phyloP scores from a whole-genome alignment of 192 early-diverging fungal species.

The Coemansia sp. region DNA sequence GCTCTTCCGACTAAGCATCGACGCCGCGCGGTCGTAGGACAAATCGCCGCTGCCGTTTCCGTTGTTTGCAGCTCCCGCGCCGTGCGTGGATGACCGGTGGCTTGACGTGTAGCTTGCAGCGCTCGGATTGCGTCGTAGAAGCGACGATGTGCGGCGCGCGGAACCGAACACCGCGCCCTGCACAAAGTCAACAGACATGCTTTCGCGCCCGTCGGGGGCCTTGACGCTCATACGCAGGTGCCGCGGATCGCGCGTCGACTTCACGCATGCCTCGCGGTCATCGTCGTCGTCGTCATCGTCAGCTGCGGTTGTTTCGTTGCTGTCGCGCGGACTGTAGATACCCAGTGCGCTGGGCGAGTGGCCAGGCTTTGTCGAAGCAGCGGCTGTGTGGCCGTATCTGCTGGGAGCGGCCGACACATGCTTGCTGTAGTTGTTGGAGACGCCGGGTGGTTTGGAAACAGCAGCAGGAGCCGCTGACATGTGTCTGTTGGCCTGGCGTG shows the following conservation, averaged over 20 bases:
- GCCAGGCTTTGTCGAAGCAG: neutral
- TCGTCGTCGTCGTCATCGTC: neutral
- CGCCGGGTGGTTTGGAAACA: neutral
- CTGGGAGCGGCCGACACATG: neutral
- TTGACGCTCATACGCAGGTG: slow-evolving; percentile 43
- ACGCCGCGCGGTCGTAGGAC: slow-evolving; percentile 6
- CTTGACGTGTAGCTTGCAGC: slow-evolving; percentile 17
- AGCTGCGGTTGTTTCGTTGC: neutral
- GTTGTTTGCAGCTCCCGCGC: neutral
- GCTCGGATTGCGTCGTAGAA: slow-evolving; percentile 44
- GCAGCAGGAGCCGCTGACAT: neutral
- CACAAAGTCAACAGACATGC: slow-evolving; percentile 52
- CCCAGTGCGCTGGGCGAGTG: slow-evolving; percentile 23
- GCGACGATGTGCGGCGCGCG: slow-evolving; percentile 37
- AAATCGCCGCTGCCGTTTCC: slow-evolving; percentile 3
- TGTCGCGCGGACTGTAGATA: slow-evolving; percentile 16
- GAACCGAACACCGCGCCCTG: slow-evolving; percentile 56
- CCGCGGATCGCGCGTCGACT: neutral
- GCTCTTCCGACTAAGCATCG: slow-evolving; percentile 15
- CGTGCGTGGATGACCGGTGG: neutral
- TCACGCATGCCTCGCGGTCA: neutral
- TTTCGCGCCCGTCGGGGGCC: slow-evolving; percentile 44
- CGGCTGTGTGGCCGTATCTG: neutral
- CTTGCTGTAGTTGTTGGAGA: neutral
- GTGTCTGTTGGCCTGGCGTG: slow-evolving; percentile 15